A percentile compares a stretch with the other conserved stretches of the same genome.
Conservation (phyloP, 1,284 basidiomycete species). For the Vanrija pseudolonga region DNA sequence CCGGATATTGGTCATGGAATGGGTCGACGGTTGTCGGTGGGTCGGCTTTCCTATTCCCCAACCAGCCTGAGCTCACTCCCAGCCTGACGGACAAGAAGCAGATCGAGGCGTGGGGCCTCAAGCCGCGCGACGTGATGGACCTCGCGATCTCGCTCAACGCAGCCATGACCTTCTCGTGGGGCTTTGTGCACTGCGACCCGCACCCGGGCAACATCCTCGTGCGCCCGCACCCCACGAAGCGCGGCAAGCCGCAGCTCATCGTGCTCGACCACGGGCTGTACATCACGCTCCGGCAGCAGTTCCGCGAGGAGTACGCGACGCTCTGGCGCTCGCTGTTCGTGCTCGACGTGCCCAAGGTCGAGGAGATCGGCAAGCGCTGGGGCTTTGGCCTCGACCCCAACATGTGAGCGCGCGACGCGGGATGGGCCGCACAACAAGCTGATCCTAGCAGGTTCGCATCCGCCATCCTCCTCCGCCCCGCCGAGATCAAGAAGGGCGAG, state of each 20-base stretch:
- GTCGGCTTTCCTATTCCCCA: conserved; percentile 1
- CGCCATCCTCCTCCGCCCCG: conserved; percentile 46
- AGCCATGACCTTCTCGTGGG: conserved; percentile 83
- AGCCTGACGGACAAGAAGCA: conserved; percentile 64
- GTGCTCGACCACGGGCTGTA: conserved; percentile 86
- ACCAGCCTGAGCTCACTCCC: background rate
- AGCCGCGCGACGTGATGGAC: conserved; percentile 54
- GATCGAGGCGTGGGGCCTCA: conserved; percentile 47
- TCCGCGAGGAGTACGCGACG: conserved; percentile 68
- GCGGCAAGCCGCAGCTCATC: conserved; percentile 62
- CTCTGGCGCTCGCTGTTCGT: conserved; percentile 76
- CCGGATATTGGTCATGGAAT: conserved; percentile 79
- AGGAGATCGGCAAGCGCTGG: conserved; percentile 65
- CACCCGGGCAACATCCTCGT: conserved; percentile 76
- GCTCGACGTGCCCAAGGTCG: conserved; percentile 63
- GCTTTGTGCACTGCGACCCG: conserved; percentile 68
- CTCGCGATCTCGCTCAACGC: conserved; percentile 62
- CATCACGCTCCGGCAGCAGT: conserved; percentile 61
- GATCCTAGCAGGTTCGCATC: no score
- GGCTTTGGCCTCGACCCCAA: conserved; percentile 70
- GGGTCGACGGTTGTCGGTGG: conserved; percentile 61
- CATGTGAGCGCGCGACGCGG: no score
- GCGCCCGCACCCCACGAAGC: conserved; percentile 63
- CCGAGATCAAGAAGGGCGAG: conserved; percentile 36
- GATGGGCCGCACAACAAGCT: no score